Percentiles rank a stretch among this genome's conserved stretches.
Evolutionary conservation across 148 eudicot species (phyloP).

Genomic region (Chenopodium berlandieri): DNA sequence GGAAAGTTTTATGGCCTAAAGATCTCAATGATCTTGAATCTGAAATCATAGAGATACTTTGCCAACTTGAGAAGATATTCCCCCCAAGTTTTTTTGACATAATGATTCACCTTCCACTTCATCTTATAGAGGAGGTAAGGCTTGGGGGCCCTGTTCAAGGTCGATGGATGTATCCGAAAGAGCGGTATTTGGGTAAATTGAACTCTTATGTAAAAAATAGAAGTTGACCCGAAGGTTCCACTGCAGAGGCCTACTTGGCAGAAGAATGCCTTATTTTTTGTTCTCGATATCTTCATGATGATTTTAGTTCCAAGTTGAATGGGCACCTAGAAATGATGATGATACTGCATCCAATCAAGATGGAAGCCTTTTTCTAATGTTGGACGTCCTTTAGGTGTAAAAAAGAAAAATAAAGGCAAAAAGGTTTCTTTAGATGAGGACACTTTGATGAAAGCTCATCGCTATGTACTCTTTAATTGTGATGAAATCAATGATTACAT

Average conservation of each 20-base stretch:
- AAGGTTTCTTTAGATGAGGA: not conserved
- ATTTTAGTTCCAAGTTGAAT: conserved; percentile 15
- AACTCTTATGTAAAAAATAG: conserved; percentile 21
- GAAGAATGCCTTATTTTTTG: conserved; percentile 28
- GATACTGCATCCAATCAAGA: not conserved
- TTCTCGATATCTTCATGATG: conserved; percentile 16
- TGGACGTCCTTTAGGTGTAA: conserved; percentile 9
- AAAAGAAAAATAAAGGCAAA: not conserved
- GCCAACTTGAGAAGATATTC: conserved; percentile 13
- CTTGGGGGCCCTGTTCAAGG: conserved; percentile 11
- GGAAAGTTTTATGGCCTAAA: not conserved
- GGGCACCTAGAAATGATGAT: conserved; percentile 9
- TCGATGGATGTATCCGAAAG: conserved; percentile 25
- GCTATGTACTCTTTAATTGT: conserved; percentile 20
- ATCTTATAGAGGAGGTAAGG: conserved; percentile 14
- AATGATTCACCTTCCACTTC: conserved; percentile 6
- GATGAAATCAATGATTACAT: conserved; percentile 3
- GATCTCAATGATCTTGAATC: not conserved
- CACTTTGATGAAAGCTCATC: conserved; percentile 2
- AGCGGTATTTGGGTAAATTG: conserved; percentile 17
- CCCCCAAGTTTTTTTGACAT: not conserved
- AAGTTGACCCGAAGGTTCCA: conserved; percentile 25
- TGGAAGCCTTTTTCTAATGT: not conserved
- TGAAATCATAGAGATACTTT: conserved; percentile 1
- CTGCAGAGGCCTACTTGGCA: conserved; percentile 16